Evolutionary conservation across 495 filamentous ascomycete genomes (phyloP).

Genomic region (Podospora pseudopauciseta): DNA sequence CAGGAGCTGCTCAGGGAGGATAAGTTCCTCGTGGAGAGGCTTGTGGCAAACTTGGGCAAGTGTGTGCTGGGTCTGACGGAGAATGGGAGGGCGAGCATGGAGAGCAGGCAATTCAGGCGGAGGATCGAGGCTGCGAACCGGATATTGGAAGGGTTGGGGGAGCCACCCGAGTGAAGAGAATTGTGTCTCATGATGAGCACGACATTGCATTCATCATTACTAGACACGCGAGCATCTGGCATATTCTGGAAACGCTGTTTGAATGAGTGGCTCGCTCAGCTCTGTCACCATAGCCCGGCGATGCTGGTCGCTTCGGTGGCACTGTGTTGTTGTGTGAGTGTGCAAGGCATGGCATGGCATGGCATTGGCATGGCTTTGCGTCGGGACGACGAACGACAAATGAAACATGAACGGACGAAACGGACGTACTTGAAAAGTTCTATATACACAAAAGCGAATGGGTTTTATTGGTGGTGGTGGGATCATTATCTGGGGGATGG

Average conservation of each 20-base stretch:
- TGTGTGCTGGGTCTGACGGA: slow-evolving; percentile 67
- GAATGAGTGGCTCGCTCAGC: background rate
- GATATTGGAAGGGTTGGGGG: slow-evolving; percentile 60
- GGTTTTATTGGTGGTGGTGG: background rate
- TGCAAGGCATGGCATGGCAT: background rate
- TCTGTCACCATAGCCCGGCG: background rate
- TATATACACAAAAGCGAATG: background rate
- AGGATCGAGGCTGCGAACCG: slow-evolving; percentile 69
- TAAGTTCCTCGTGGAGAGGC: slow-evolving; percentile 67
- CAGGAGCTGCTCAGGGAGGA: slow-evolving; percentile 62
- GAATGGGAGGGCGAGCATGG: slow-evolving; percentile 54
- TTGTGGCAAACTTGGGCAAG: slow-evolving; percentile 70
- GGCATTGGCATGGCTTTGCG: background rate
- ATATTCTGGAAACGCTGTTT: background rate
- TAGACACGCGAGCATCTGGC: background rate
- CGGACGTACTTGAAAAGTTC: background rate
- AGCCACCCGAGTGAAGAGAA: background rate
- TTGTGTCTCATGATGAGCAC: background rate
- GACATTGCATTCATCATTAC: background rate
- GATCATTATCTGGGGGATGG: background rate
- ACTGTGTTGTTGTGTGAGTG: background rate
- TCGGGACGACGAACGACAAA: background rate
- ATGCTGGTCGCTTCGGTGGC: background rate
- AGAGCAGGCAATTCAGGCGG: slow-evolving; percentile 60
- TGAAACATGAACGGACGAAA: background rate